Base-by-base conservation (phyloP, 2,329 filamentous ascomycete species). In the Colletotrichum australisinense region DNA sequence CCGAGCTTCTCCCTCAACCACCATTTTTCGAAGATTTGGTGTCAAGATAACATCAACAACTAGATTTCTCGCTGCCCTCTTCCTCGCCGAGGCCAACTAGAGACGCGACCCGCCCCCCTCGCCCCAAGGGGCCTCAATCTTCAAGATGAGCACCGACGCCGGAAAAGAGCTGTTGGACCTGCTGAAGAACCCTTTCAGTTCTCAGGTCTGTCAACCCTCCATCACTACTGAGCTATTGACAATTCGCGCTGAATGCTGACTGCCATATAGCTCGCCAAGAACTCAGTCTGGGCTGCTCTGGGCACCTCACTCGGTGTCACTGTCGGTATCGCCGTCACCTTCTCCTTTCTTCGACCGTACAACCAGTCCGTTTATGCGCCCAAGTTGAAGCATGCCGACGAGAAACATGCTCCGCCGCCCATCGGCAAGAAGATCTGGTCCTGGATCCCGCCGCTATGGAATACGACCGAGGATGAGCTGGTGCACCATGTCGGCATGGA, bases 311-410 rank as follows among this genome's bases (percentile, higher is more conserved):
- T 98, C 57, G 93, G 91, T 68, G 86, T 97, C 79, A 94, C 95
- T 9, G 79, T 89, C 75, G 87, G 92, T 77, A 92, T 98, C 77
- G 92, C 94, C 75, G 81, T 97, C 72, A 84, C 92, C 76, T 99
- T 98, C 88, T 98, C 95, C 75, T 86, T 98, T 78, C 87, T 98
- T 68, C 94, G 97, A 74, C 97, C 97, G 5, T 95, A 95, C 83
- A 96, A 98, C 83, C 93, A 93, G 69, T 90, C 96, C 77, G 94
- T 99, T 60, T 99, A 99, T 84, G 95, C 97, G 4, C 97, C 97
- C 53, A 96, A 97, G 81, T 88, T 97, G 62, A 97, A 97, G 81
- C 93, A 98, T 86, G 93, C 95, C 80, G 96, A 98, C 81, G 92
- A 95, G 77, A 95, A 93, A 83, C 95, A 98, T 85, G 91, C 94